Percentiles rank a stretch among this genome's conserved stretches.
Conservation (phyloP, 441 rosid species). For the Corymbia citriodora region DNA sequence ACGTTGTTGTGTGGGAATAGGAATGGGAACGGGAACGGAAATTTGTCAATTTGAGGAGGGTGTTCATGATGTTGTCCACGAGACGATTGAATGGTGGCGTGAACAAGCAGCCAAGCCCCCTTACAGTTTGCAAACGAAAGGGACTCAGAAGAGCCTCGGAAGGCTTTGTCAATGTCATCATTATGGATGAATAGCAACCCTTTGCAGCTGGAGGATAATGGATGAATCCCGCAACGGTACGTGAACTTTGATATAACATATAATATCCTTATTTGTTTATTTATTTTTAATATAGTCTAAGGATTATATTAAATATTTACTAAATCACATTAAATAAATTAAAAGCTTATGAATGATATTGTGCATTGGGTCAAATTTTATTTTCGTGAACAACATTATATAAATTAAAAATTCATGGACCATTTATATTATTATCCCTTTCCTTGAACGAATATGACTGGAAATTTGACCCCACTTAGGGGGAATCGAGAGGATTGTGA, state of each 20-base stretch:
- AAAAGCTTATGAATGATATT: fast-evolving
- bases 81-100: neutral
- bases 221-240: neutral
- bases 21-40: too few species aligned
- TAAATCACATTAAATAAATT: neutral
- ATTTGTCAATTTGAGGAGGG: neutral
- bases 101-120: neutral
- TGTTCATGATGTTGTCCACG: neutral
- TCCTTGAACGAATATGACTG: neutral
- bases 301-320: neutral
- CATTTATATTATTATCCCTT: neutral
- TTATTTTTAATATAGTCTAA: too few species aligned
- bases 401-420: neutral
- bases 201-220: neutral
- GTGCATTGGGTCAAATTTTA: fast-evolving
- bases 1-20: too few species aligned
- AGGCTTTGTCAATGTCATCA: neutral
- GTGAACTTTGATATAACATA: fast-evolving
- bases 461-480: neutral
- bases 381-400: too few species aligned
- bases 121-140: neutral
- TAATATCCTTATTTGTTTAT: too few species aligned
- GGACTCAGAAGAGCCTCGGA: neutral
- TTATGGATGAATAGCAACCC: neutral
- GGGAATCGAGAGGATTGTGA: neutral